Percentiles rank a stretch among this genome's conserved stretches.
These are phyloP conservation scores for Graphilbum ipis-grandicollis DNA, from an alignment of 2,329 filamentous ascomycete species.

Conservation along the genomic window DNA sequence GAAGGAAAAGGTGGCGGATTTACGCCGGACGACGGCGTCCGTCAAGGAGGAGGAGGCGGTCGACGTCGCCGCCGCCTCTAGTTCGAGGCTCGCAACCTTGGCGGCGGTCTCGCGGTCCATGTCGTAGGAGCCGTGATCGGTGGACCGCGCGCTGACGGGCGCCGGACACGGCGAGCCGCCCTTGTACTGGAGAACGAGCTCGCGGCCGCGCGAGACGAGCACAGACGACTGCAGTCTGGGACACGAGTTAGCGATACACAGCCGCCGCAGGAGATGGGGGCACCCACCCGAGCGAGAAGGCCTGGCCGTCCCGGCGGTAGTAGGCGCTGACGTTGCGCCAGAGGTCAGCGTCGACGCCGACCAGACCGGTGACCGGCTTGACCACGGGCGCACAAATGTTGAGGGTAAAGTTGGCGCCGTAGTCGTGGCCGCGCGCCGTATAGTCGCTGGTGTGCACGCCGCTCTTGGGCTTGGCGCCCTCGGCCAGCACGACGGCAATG, in stretches of 20 bases:
- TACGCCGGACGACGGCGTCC: conserved; percentile 26
- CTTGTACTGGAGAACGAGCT: conserved; percentile 61
- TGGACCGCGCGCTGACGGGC: conserved; percentile 9
- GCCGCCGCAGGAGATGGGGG: no score
- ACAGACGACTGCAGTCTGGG: conserved; percentile 35
- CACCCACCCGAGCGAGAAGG: conserved; percentile 61
- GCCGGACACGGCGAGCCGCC: conserved; percentile 58
- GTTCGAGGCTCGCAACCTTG: not conserved
- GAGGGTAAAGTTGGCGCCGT: conserved; percentile 64
- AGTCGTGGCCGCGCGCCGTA: conserved; percentile 56
- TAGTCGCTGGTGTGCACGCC: conserved; percentile 31
- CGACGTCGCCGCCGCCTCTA: not conserved
- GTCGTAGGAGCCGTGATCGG: not conserved
- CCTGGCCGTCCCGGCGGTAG: conserved; percentile 47
- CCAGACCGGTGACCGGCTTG: conserved; percentile 42
- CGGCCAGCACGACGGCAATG: conserved; percentile 25
- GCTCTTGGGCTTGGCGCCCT: conserved; percentile 25
- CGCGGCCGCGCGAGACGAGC: conserved; percentile 46
- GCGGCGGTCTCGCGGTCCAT: conserved; percentile 9
- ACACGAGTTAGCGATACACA: not conserved
- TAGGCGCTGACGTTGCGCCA: conserved; percentile 68
- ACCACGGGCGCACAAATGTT: conserved; percentile 71
- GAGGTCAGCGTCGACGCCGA: conserved; percentile 40
- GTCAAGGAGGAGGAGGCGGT: not conserved
- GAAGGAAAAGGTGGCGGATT: conserved; percentile 81